Base-by-base conservation (phyloP, 441 rosid species). In the Dalechampia spathulata region DNA sequence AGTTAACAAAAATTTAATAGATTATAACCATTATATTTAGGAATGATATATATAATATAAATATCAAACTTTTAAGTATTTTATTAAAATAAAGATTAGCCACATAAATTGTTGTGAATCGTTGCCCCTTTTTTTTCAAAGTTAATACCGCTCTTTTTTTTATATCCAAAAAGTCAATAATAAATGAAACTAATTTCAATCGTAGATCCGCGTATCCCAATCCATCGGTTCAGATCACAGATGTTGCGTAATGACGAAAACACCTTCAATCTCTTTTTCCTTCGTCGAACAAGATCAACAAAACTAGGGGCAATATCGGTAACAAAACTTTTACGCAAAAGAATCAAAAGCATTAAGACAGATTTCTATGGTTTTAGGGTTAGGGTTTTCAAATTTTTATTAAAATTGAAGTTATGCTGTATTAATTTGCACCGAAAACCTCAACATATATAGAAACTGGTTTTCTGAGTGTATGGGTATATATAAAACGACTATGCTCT, bases 341-440 rank as follows among this genome's bases (percentile, higher is more conserved):
- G 5, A 55, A 16, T 16, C 17, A 25, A n/a, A 13, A 32, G 37
- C 45, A 42, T 7, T 17, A 43, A 13, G 26, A n/a, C 27, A 56
- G 40, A 21, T 16, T 47, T 21, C 55, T 13, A 13, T 5, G 22
- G 9, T 40, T 65, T 17, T 60, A 54, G 77, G 72, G 72, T 69
- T 69, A 61, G 77, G 80, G 68, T 60, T 66, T 63, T 50, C 20
- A 7, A 3, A 34, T 47, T 55, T 53, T 3, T 19, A 21, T 23
- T 2, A 20, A 23, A 11, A 28, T 26, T 44, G 20, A 50, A 19
- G 30, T 43, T 52, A 14, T 34, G 21, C 4, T 20, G 42, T 20
- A 7, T 34, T 13, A 34, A 34, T 34, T 34, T 21, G 57, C 21
- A 17, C 27, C 7, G 14, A 40, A 19, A 2, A 20, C 15, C 21